Percentiles rank a stretch among this genome's conserved stretches.
phyloP scores from a whole-genome alignment of 2,329 filamentous ascomycete species.

The Talaromyces amestolkiae region DNA sequence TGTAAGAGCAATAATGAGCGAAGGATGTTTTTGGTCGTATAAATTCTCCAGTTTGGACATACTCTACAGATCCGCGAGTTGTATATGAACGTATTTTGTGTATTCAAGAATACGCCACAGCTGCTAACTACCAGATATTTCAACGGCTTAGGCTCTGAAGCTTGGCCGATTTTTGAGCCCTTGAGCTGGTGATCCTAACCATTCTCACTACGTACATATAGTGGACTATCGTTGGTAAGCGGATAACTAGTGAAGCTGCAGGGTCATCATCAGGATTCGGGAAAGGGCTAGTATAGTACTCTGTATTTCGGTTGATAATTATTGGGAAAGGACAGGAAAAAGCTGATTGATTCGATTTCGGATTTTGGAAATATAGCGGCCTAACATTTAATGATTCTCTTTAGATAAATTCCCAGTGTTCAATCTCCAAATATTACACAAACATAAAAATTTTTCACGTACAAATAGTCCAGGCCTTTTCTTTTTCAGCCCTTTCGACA shows the following conservation, averaged over 20 bases:
- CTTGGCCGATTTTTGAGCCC: neutral
- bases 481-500: neutral
- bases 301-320: neutral
- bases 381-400: too few relatives aligned
- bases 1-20: too few relatives aligned
- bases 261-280: neutral
- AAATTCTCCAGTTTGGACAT: neutral
- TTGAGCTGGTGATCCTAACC: neutral
- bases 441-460: too few relatives aligned
- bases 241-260: neutral
- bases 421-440: too few relatives aligned
- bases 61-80: neutral
- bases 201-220: neutral
- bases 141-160: neutral
- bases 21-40: neutral
- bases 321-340: neutral
- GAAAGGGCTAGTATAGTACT: neutral
- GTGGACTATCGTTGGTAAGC: neutral
- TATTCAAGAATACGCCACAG: neutral
- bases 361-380: neutral
- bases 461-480: neutral
- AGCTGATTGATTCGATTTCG: neutral
- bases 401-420: neutral
- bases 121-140: too few relatives aligned
- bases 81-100: too few relatives aligned